phyloP scores from a whole-genome alignment of 495 filamentous ascomycete species.

The Talaromyces proteolyticus region DNA sequence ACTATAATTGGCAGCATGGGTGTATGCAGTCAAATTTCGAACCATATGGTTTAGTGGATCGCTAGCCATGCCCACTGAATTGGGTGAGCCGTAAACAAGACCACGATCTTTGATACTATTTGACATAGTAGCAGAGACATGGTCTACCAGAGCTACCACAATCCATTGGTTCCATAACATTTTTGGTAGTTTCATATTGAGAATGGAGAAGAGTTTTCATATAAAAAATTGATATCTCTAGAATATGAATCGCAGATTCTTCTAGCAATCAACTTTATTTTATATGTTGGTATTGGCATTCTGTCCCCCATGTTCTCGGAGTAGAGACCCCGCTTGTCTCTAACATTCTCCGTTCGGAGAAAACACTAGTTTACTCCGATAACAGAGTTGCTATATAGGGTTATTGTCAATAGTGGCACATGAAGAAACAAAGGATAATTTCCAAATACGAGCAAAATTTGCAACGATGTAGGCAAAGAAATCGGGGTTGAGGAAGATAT shows the following conservation, averaged over 20 bases:
- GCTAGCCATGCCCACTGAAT: slow-evolving; percentile 17
- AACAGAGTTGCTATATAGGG: not conserved
- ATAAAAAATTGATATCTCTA: not conserved
- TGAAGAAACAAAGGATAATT: not conserved
- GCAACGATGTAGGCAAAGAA: no score
- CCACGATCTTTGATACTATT: slow-evolving; percentile 3
- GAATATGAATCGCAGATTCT: not conserved
- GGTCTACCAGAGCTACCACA: not conserved
- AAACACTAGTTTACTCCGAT: not conserved
- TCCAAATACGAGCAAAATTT: no score
- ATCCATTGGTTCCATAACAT: not conserved
- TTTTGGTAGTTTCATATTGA: not conserved
- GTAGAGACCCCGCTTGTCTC: not conserved
- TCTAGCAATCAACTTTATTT: not conserved
- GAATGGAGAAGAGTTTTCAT: not conserved
- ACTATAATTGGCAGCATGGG: slow-evolving; percentile 17
- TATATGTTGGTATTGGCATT: not conserved
- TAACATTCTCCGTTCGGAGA: not conserved
- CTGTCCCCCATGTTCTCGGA: not conserved
- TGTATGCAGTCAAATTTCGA: slow-evolving; percentile 18
- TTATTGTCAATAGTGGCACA: not conserved
- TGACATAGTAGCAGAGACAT: not conserved
- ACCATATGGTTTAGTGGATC: slow-evolving; percentile 14
- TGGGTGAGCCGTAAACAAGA: slow-evolving; percentile 14
- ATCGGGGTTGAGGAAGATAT: no score